phyloP scores from a whole-genome alignment of 2,329 filamentous ascomycete genomes.

The Furcasterigmium furcatum region DNA sequence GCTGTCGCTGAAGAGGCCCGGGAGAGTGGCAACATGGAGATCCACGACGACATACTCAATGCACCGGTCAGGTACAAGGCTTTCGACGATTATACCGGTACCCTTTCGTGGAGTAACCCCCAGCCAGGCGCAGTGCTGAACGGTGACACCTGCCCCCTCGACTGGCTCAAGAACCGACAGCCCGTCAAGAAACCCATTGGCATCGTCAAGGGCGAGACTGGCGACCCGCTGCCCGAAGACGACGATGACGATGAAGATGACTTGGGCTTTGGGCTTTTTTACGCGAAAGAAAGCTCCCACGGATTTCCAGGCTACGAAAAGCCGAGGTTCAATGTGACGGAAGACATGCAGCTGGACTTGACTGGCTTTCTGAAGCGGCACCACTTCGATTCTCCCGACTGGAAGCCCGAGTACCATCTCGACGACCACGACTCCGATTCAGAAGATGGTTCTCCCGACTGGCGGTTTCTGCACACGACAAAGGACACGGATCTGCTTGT shows the following conservation, averaged over 20 bases:
- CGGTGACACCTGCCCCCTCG: slow-evolving; percentile 26
- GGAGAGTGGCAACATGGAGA: slow-evolving; percentile 19
- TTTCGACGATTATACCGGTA: slow-evolving; percentile 31
- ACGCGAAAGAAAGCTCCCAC: background rate
- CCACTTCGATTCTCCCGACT: slow-evolving; percentile 5
- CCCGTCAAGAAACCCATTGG: background rate
- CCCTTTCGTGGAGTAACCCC: slow-evolving; percentile 9
- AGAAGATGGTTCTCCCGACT: slow-evolving; percentile 7
- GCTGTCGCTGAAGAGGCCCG: slow-evolving; percentile 36
- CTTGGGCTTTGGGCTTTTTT: no score
- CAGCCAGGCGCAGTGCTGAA: slow-evolving; percentile 22
- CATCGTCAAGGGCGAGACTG: background rate
- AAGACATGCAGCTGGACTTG: slow-evolving; percentile 15
- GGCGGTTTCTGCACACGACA: background rate
- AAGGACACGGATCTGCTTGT: background rate
- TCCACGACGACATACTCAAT: slow-evolving; percentile 26
- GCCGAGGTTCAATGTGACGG: slow-evolving; percentile 21
- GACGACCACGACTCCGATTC: no score
- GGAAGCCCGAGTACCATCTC: background rate
- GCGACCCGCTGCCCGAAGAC: background rate
- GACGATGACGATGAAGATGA: background rate
- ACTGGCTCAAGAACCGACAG: background rate
- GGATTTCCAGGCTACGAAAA: background rate
- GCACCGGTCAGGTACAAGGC: slow-evolving; percentile 18
- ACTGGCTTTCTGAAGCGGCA: background rate